Conservation (phyloP, 768 basidiomycete species). For the Phaffia tasmanica region DNA sequence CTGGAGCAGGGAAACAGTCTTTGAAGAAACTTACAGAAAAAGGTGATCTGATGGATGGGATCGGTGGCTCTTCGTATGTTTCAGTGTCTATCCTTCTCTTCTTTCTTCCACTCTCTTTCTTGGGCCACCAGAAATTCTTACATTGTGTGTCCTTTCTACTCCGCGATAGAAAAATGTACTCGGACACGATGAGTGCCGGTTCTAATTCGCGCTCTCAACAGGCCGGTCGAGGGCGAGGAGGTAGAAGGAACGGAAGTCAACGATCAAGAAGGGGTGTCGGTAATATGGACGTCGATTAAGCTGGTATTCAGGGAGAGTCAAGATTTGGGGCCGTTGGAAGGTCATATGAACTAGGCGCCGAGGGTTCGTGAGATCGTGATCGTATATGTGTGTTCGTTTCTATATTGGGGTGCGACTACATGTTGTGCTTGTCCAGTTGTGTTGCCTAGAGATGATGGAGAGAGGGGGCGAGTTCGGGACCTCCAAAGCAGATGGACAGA, state of each 20-base stretch:
- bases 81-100: neutral
- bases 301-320: too few species aligned
- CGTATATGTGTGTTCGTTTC: too few species aligned
- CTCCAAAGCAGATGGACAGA: too few species aligned
- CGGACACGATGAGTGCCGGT: neutral
- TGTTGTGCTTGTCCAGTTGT: too few species aligned
- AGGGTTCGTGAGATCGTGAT: too few species aligned
- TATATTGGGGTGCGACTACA: too few species aligned
- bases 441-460: too few species aligned
- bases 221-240: neutral
- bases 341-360: too few species aligned
- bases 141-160: neutral
- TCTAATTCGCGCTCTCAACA: neutral
- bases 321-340: too few species aligned
- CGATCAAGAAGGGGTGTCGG: constrained; percentile 2
- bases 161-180: constrained; percentile 4
- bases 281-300: constrained; percentile 8
- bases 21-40: neutral
- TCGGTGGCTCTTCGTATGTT: neutral
- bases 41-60: constrained; percentile 16
- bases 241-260: neutral
- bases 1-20: neutral
- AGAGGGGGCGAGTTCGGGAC: too few species aligned
- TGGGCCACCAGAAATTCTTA: neutral
- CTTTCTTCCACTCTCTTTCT: neutral